Base-by-base conservation (phyloP, 768 basidiomycete species). In the Pisolithus marmoratus region DNA sequence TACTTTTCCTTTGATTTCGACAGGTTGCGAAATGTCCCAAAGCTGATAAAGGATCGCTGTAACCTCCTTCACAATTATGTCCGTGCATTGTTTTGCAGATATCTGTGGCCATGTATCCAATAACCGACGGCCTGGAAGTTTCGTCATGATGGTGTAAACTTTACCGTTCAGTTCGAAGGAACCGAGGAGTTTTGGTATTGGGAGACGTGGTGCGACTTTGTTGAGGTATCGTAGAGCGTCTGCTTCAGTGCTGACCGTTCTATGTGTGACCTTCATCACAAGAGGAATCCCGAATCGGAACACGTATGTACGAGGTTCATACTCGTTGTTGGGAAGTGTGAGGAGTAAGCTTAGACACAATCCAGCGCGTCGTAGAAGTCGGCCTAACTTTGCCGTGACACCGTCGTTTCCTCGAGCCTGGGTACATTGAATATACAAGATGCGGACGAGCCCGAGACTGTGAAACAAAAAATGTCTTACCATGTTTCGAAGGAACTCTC, bases 81-180 rank as follows among this genome's bases (percentile, higher is more conserved):
- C 41, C 11, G 45, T 34, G 26, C 57, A 46, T 42, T 53, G 52
- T 27, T 40, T 53, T 15, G 44, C 38, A 5, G 57, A 36, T 44
- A 48, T 36, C 17, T 52, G 42, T 15, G 29, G n/a, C 41, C 49
- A 49, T 36, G 46, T 38, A 19, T 61, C 56, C 24, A 51, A 22
- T 19, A 63, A 40, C 15, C 22, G 48, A 24, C 50, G 52, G 5
- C 60, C 63, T 8, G 55, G 53, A 14, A 62, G 52, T 42, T 51
- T 55, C 26, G 59, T 62, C 62, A 63, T 62, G 38, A 62, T 40
- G 3, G 61, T 55, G 52, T 62, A 64, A 12, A 58, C 50, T 19
- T 20, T 43, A 9, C 46, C 54, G 37, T 54, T 54, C 40, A 51
- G 24, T 2, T 49, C 46, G 49, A 63, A 57, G 24, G 55, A 54